These are phyloP conservation scores for Chrysosporium keratinophilum DNA, from an alignment of 2,329 filamentous ascomycete genomes.

Conservation along the genomic window DNA sequence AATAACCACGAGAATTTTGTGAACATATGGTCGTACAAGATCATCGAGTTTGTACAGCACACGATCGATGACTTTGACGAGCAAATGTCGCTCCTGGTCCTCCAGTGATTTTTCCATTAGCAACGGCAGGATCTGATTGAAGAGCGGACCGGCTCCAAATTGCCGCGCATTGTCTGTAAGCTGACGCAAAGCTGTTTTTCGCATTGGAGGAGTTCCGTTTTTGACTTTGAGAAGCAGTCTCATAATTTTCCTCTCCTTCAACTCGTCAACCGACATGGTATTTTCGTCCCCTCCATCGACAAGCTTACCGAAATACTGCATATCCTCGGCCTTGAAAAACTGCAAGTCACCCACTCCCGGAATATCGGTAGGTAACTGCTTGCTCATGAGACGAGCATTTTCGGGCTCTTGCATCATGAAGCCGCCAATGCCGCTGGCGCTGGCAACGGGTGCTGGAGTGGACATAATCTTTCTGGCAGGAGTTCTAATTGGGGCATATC, in stretches of 20 bases:
- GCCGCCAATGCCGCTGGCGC: conserved; percentile 55
- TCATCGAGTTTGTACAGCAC: conserved; percentile 98
- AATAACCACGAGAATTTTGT: conserved; percentile 97
- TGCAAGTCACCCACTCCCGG: conserved; percentile 91
- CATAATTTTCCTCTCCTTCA: conserved; percentile 99
- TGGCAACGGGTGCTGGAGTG: conserved; percentile 55
- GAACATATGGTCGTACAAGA: conserved; percentile 86
- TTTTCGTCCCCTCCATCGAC: conserved; percentile 92
- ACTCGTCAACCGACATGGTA: conserved; percentile 78
- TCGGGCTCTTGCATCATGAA: conserved; percentile 98
- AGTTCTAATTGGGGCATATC: conserved; percentile 74
- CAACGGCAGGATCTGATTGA: conserved; percentile 92
- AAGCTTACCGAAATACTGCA: conserved; percentile 96
- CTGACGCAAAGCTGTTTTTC: conserved; percentile 93
- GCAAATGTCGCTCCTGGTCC: conserved; percentile 92
- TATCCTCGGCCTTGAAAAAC: conserved; percentile 97
- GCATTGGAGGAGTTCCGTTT: conserved; percentile 96
- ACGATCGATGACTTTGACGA: conserved; percentile 98
- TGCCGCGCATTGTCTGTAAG: conserved; percentile 94
- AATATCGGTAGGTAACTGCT: conserved; percentile 83
- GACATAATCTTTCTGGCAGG: conserved; percentile 64
- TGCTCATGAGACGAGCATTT: conserved; percentile 68
- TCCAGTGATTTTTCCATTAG: conserved; percentile 98
- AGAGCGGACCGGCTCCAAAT: conserved; percentile 86
- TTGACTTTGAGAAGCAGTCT: conserved; percentile 92